Evolutionary conservation across 1,284 basidiomycete species (phyloP).

Genomic region (Leccinum subrobustum): DNA sequence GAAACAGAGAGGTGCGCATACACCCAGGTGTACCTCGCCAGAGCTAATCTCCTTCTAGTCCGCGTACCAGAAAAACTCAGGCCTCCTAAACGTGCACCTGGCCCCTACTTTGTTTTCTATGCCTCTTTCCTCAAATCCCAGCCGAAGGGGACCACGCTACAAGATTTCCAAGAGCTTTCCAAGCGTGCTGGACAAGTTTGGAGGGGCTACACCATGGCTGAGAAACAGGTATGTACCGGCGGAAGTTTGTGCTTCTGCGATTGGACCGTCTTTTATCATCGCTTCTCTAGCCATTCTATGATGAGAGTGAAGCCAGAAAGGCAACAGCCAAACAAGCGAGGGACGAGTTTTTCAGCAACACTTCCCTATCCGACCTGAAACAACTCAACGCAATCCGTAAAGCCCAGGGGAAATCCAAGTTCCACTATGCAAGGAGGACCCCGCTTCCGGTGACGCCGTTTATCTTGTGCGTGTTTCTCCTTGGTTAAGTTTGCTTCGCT

Average conservation of each 20-base stretch:
- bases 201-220: slow-evolving; percentile 24
- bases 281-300: slow-evolving; percentile 24
- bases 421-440: slow-evolving; percentile 1
- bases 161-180: slow-evolving; percentile 4
- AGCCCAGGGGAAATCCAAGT: slow-evolving; percentile 22
- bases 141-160: background rate
- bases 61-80: slow-evolving; percentile 20
- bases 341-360: slow-evolving; percentile 26
- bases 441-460: slow-evolving; percentile 12
- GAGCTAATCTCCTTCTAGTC: slow-evolving; percentile 9
- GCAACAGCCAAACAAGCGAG: slow-evolving; percentile 16
- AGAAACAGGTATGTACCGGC: slow-evolving; percentile 26
- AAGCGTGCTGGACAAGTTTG: slow-evolving; percentile 25
- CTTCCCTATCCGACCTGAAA: slow-evolving; percentile 14
- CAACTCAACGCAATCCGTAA: slow-evolving; percentile 27
- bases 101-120: slow-evolving; percentile 26
- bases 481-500: background rate
- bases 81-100: slow-evolving; percentile 29
- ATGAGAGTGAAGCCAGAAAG: slow-evolving; percentile 25
- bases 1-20: slow-evolving; percentile 14
- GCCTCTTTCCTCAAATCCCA: slow-evolving; percentile 16
- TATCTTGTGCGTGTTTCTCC: slow-evolving; percentile 20
- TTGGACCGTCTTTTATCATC: background rate
- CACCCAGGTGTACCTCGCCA: background rate
- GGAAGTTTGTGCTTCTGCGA: background rate